Percentiles rank a stretch among this genome's conserved stretches.
Conservation (phyloP, 2,329 filamentous ascomycete genomes). For the Fusarium algeriense region DNA sequence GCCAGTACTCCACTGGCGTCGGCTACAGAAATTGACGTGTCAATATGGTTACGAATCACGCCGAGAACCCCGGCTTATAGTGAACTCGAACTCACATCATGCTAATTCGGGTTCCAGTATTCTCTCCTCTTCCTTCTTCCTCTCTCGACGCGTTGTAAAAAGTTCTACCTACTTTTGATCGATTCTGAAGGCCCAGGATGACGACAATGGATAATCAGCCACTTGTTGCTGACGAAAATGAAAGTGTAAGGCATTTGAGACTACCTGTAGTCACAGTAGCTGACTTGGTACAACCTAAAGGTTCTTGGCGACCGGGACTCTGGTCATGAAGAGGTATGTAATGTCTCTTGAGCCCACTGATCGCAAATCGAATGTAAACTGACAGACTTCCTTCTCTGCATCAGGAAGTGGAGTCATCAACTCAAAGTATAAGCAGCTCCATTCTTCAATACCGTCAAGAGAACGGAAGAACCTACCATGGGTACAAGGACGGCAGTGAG, state of each 20-base stretch:
- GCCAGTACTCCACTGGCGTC: not conserved
- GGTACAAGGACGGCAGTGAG: conserved; percentile 31
- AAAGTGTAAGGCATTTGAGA: not conserved
- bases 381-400: fast-evolving
- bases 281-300: not conserved
- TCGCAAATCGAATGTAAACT: fast-evolving
- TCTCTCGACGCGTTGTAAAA: not conserved
- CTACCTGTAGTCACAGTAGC: fast-evolving
- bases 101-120: not conserved
- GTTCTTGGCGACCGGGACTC: not conserved
- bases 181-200: not conserved
- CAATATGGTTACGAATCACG: not conserved
- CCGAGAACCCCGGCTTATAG: not conserved
- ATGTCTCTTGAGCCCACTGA: fast-evolving
- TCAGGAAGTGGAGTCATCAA: conserved; percentile 9
- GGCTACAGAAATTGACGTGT: conserved; percentile 8
- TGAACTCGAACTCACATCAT: not conserved
- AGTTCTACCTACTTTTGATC: fast-evolving
- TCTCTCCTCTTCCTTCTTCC: not conserved
- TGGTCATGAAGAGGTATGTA: not conserved
- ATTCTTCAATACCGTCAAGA: conserved; percentile 27
- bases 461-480: conserved; percentile 24
- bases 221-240: conserved; percentile 12
- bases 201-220: not conserved
- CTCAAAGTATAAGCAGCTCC: conserved; percentile 19